phyloP scores from a whole-genome alignment of 192 early-diverging fungal genomes.

The Coemansia aciculifera region DNA sequence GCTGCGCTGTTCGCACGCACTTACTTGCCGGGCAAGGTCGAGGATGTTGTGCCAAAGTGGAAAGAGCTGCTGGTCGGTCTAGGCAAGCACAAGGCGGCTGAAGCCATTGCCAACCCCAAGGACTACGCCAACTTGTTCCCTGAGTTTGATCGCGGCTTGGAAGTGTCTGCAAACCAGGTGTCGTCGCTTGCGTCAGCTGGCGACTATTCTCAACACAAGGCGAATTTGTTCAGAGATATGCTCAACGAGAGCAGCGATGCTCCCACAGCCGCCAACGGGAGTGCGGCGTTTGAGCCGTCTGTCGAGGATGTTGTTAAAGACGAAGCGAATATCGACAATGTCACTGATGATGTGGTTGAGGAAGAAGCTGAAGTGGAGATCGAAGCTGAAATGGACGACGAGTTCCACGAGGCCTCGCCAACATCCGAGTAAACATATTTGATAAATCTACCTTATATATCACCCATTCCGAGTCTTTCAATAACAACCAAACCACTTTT shows the following conservation, averaged over 20 bases:
- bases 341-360: constrained; percentile 10
- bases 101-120: constrained; percentile 83
- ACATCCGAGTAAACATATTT: constrained; percentile 3
- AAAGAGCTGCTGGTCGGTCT: constrained; percentile 66
- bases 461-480: not conserved
- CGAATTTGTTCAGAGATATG: constrained; percentile 22
- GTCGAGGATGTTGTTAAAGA: constrained; percentile 3
- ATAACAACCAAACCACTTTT: not conserved
- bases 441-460: not conserved
- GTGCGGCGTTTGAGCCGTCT: not conserved
- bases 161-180: constrained; percentile 3
- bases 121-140: constrained; percentile 89
- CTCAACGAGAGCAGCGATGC: constrained; percentile 10
- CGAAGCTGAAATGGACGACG: constrained; percentile 24
- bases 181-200: not conserved
- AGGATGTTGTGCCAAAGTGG: constrained; percentile 75
- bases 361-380: constrained; percentile 3
- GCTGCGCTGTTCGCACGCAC: constrained; percentile 93
- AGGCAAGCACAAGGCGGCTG: constrained; percentile 79
- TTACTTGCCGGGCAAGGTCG: constrained; percentile 76
- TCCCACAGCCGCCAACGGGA: constrained; percentile 8
- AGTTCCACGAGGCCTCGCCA: constrained; percentile 46
- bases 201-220: constrained; percentile 35
- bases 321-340: not conserved
- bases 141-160: constrained; percentile 55